Evolutionary conservation across 2,329 filamentous ascomycete genomes (phyloP).

Genomic region (Clathrospora elynae): DNA sequence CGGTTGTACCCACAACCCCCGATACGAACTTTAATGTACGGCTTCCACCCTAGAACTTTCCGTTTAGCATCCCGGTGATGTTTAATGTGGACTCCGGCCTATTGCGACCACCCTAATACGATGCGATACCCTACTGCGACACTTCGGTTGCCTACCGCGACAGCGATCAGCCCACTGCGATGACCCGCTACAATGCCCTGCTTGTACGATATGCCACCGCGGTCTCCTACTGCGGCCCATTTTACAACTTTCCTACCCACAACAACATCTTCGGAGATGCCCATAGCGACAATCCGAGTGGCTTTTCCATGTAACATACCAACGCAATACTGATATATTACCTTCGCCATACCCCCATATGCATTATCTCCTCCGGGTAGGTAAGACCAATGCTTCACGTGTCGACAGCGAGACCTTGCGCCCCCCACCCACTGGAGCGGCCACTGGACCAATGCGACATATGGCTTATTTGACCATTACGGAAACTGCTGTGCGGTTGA

Average conservation of each 20-base stretch:
- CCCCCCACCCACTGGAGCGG: too few species aligned
- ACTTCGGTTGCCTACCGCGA: constrained; percentile 22
- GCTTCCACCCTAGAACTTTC: constrained; percentile 25
- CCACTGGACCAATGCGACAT: constrained; percentile 3
- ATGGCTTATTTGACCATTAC: background rate
- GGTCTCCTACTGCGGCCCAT: constrained; percentile 8
- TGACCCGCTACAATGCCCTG: constrained; percentile 13
- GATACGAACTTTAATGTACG: constrained; percentile 37
- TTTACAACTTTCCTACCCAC: background rate
- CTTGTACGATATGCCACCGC: constrained; percentile 10
- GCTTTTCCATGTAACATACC: constrained; percentile 15
- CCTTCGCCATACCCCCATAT: constrained; percentile 21
- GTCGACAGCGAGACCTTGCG: constrained; percentile 21
- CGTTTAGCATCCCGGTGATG: constrained; percentile 32
- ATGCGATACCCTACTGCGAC: constrained; percentile 21
- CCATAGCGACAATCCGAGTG: constrained; percentile 29
- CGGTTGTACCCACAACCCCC: constrained; percentile 14
- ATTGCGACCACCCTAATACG: constrained; percentile 12
- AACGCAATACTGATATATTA: constrained; percentile 3
- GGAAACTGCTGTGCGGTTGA: constrained; percentile 6
- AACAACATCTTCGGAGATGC: constrained; percentile 23
- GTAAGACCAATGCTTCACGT: constrained; percentile 30
- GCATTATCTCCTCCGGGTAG: constrained; percentile 16
- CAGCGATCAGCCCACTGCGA: constrained; percentile 18
- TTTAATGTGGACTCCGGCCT: constrained; percentile 21